phyloP scores from a whole-genome alignment of 345 rosid species.

The Dovyalis caffra region DNA sequence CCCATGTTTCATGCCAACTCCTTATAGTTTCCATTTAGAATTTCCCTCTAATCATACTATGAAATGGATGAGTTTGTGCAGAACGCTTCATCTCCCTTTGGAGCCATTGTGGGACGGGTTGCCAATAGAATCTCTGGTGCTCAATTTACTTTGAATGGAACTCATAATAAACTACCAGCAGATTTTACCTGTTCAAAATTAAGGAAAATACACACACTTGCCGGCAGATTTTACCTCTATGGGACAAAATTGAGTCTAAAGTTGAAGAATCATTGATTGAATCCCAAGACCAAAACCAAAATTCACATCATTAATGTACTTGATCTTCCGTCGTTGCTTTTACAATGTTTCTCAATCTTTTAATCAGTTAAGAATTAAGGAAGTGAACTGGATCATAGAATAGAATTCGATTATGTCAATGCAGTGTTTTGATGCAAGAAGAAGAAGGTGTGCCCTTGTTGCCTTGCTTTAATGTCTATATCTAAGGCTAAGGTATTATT shows the following conservation, averaged over 20 bases:
- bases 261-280: neutral
- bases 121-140: conserved; percentile 81
- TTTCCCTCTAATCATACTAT: neutral
- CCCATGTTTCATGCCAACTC: no score
- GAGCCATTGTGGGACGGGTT: conserved; percentile 77
- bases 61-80: conserved; percentile 23
- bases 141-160: conserved; percentile 63
- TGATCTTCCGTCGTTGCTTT: neutral
- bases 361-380: neutral
- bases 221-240: neutral
- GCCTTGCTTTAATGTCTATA: neutral
- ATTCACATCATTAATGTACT: neutral
- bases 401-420: no score
- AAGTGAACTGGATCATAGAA: no score
- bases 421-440: no score
- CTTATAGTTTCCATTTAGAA: no score
- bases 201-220: neutral
- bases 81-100: conserved; percentile 64
- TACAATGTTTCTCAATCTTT: neutral
- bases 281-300: neutral
- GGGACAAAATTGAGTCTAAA: neutral
- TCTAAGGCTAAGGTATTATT: no score
- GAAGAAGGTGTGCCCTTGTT: neutral
- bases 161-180: conserved; percentile 53
- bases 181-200: neutral